phyloP scores from a whole-genome alignment of 129 eudicot species.

The Helianthus tuberosus region DNA sequence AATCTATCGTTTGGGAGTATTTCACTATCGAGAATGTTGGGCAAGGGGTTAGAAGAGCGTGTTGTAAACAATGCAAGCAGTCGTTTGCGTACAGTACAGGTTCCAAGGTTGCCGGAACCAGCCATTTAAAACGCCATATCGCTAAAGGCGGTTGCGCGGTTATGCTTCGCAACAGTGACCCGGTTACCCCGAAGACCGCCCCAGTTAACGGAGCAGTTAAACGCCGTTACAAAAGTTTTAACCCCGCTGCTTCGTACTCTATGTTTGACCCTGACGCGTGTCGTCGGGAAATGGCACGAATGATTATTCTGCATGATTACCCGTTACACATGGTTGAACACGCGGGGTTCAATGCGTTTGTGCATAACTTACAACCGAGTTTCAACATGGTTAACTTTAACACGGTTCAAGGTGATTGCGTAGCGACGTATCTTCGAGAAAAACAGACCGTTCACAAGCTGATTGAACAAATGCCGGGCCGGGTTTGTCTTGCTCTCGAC shows the following conservation, averaged over 20 bases:
- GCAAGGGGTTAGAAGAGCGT: conserved; percentile 69
- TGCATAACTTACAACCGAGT: conserved; percentile 80
- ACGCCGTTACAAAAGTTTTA: conserved; percentile 57
- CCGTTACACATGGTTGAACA: conserved; percentile 95
- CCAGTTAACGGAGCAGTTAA: conserved; percentile 46
- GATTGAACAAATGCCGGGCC: conserved; percentile 75
- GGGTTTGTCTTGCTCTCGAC: conserved; percentile 74
- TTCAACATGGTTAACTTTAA: conserved; percentile 80
- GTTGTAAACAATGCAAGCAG: conserved; percentile 79
- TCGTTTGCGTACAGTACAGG: conserved; percentile 91
- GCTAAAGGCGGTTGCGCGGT: conserved; percentile 89
- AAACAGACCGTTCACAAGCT: conserved; percentile 62
- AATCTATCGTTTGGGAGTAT: conserved; percentile 88
- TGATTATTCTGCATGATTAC: conserved; percentile 91
- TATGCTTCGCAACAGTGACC: conserved; percentile 50
- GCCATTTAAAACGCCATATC: conserved; percentile 94
- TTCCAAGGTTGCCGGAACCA: conserved; percentile 87
- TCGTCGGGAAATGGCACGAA: conserved; percentile 79
- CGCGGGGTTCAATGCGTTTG: conserved; percentile 76
- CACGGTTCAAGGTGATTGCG: conserved; percentile 86
- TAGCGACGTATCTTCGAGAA: conserved; percentile 71
- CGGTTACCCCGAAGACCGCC: conserved; percentile 52
- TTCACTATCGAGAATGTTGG: conserved; percentile 76
- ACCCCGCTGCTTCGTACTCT: conserved; percentile 45
- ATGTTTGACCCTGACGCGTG: conserved; percentile 70